Evolutionary conservation across 2,329 filamentous ascomycete species (phyloP).

Genomic region (Aspergillus hortae): DNA sequence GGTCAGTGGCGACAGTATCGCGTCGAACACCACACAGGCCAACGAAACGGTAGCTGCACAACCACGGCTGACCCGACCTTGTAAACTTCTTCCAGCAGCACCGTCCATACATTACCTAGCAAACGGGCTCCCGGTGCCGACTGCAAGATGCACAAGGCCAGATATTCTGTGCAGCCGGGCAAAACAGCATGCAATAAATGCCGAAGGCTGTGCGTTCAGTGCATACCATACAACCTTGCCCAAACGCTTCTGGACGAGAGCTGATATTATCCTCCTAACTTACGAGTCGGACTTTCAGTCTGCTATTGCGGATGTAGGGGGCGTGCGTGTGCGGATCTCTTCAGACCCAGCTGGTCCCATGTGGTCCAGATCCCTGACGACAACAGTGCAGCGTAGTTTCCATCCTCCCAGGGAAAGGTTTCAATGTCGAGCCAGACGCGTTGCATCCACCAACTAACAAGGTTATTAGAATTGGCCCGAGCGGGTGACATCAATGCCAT

Average conservation of each 20-base stretch:
- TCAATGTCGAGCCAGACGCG: too few relatives aligned
- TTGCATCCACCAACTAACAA: too few relatives aligned
- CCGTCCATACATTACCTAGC: background rate
- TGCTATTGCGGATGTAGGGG: too few relatives aligned
- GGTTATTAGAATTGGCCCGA: too few relatives aligned
- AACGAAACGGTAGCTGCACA: background rate
- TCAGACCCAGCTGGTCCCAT: too few relatives aligned
- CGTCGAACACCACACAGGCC: background rate
- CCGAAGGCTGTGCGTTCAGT: conserved; percentile 2
- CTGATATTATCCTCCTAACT: too few relatives aligned
- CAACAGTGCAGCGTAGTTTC: too few relatives aligned
- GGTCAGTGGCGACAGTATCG: background rate
- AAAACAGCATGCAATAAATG: conserved; percentile 5
- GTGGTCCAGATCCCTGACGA: too few relatives aligned
- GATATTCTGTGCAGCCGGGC: conserved; percentile 17
- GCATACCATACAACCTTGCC: conserved; percentile 9
- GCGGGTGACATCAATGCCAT: too few relatives aligned
- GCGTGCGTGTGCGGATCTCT: too few relatives aligned
- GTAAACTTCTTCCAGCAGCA: background rate
- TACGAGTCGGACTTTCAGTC: too few relatives aligned
- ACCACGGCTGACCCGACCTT: background rate
- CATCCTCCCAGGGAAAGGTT: too few relatives aligned
- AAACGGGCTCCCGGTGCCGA: conserved; percentile 5
- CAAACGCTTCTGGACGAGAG: conserved; percentile 9
- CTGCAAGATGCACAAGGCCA: conserved; percentile 11